Conservation (phyloP, 805 yeast species). For the Candida awuae region DNA sequence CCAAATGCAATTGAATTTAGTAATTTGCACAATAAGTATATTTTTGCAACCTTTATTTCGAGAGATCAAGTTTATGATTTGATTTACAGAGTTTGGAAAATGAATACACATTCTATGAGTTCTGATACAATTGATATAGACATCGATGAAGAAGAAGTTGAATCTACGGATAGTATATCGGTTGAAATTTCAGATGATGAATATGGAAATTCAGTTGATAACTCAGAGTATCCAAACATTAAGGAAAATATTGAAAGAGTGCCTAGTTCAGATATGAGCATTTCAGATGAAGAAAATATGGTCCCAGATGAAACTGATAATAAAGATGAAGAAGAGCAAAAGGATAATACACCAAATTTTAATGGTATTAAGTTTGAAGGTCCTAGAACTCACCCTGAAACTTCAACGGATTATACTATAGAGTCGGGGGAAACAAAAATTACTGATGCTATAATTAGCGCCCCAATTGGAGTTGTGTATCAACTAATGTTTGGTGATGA, state of each 20-base stretch:
- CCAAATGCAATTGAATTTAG: conserved; percentile 62
- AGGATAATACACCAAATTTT: conserved; percentile 22
- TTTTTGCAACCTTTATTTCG: conserved; percentile 57
- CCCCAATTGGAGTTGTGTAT: conserved; percentile 59
- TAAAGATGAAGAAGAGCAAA: conserved; percentile 13
- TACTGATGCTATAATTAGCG: conserved; percentile 39
- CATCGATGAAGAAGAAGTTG: conserved; percentile 27
- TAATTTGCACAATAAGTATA: conserved; percentile 53
- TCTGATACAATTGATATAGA: conserved; percentile 17
- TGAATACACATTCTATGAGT: conserved; percentile 25
- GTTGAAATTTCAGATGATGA: conserved; percentile 20
- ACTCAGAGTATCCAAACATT: conserved; percentile 16
- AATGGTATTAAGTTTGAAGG: conserved; percentile 37
- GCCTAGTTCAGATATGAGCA: conserved; percentile 23
- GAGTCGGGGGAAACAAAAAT: conserved; percentile 47
- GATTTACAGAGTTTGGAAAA: conserved; percentile 57
- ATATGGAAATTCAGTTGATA: conserved; percentile 13
- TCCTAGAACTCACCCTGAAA: conserved; percentile 28
- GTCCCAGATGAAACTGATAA: conserved; percentile 24
- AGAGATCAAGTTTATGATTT: conserved; percentile 47
- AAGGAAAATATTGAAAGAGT: too few relatives aligned
- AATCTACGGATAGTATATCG: conserved; percentile 27
- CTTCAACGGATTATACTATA: conserved; percentile 36
- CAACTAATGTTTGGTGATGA: conserved; percentile 57
- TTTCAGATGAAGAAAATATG: conserved; percentile 28